These are phyloP conservation scores for Harringtonia aguacate DNA, from an alignment of 2,329 filamentous ascomycete genomes.

Conservation along the genomic window DNA sequence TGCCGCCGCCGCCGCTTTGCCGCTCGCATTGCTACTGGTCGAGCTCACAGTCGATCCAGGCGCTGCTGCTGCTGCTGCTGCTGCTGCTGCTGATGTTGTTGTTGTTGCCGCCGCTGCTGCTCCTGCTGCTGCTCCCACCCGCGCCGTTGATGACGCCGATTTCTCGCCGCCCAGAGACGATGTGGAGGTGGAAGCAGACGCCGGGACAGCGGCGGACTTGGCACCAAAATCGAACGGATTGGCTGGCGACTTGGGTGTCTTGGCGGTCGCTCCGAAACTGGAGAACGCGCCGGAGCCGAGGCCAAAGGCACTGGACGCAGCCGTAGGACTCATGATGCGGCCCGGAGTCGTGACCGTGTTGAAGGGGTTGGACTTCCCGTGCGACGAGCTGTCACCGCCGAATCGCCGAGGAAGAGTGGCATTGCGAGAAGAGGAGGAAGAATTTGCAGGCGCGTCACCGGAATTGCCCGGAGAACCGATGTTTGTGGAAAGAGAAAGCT, in stretches of 20 bases:
- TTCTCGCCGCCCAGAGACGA: slow-evolving; percentile 46
- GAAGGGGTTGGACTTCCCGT: slow-evolving; percentile 71
- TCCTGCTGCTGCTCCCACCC: slow-evolving; percentile 20
- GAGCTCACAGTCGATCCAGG: no score
- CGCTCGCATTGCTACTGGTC: slow-evolving; percentile 15
- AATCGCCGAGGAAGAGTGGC: slow-evolving; percentile 61
- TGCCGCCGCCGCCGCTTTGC: slow-evolving; percentile 24
- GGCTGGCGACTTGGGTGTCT: slow-evolving; percentile 74
- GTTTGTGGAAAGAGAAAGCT: slow-evolving; percentile 71
- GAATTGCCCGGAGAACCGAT: slow-evolving; percentile 6
- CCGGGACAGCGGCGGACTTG: slow-evolving; percentile 30
- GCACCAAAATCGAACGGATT: slow-evolving; percentile 67
- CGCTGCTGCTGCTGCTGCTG: slow-evolving; percentile 11
- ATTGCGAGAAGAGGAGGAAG: slow-evolving; percentile 42
- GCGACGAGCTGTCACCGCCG: slow-evolving; percentile 60
- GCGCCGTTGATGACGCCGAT: slow-evolving; percentile 40
- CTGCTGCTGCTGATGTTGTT: slow-evolving; percentile 18
- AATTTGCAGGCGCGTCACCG: slow-evolving; percentile 24
- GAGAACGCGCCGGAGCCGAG: slow-evolving; percentile 93
- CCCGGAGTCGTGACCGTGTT: slow-evolving; percentile 61
- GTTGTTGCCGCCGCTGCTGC: slow-evolving; percentile 12
- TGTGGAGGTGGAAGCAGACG: slow-evolving; percentile 3
- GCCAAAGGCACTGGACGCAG: slow-evolving; percentile 81
- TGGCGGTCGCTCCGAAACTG: slow-evolving; percentile 75
- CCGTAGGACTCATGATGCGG: slow-evolving; percentile 60